Conservation (phyloP, 179 eudicot species). For the Beta macrorhiza region DNA sequence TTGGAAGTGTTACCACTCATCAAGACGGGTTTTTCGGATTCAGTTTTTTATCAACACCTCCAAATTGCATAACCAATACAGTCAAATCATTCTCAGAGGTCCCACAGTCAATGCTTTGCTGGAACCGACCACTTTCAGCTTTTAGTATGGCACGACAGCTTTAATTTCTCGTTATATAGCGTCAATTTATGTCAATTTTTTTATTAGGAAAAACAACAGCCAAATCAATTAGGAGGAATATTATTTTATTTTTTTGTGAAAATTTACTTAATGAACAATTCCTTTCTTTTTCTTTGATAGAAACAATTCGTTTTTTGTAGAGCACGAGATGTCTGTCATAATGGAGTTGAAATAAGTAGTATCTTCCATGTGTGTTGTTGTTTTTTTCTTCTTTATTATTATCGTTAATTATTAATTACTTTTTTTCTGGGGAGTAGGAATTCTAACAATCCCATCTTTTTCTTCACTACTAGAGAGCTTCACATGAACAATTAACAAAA, state of each 20-base stretch:
- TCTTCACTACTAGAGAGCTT: constrained; percentile 7
- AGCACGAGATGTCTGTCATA: constrained; percentile 50
- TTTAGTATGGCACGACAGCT: constrained; percentile 22
- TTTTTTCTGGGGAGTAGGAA: neutral
- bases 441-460: constrained; percentile 8
- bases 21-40: no score
- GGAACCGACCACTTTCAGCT: constrained; percentile 29
- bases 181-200: neutral
- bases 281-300: neutral
- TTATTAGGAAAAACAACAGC: neutral
- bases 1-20: no score
- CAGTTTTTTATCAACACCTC: no score
- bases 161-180: constrained; percentile 21
- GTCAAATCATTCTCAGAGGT: constrained; percentile 12
- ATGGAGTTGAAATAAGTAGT: constrained; percentile 36
- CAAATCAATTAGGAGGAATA: neutral
- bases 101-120: constrained; percentile 22
- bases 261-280: constrained; percentile 19
- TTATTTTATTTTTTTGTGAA: neutral
- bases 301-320: constrained; percentile 27
- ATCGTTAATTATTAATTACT: neutral
- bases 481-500: constrained; percentile 18
- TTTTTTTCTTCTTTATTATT: neutral
- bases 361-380: constrained; percentile 27
- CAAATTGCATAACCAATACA: neutral